A percentile compares a stretch with the other conserved stretches of the same genome.
Conservation (phyloP, 257 asterid genomes). For the Rehmannia glutinosa region DNA sequence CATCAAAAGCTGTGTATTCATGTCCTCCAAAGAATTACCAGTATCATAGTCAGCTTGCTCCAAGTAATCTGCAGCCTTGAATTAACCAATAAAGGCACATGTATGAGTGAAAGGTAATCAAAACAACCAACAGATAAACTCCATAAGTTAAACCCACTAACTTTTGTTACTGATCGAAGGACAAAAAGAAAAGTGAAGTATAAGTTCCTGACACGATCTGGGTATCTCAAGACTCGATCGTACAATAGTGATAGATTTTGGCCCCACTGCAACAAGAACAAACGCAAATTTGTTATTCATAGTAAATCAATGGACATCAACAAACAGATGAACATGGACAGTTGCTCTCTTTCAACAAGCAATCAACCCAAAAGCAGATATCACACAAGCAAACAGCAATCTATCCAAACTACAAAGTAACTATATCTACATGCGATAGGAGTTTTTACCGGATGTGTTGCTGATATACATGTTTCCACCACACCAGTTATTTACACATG, state of each 20-base stretch:
- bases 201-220: conserved; percentile 61
- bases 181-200: conserved; percentile 71
- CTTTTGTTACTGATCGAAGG: conserved; percentile 61
- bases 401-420: not conserved
- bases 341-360: no score
- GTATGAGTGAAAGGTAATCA: not conserved
- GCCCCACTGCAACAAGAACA: conserved; percentile 53
- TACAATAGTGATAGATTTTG: conserved; percentile 50
- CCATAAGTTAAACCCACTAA: conserved; percentile 26
- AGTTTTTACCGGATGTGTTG: not conserved
- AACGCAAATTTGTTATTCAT: not conserved
- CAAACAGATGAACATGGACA: not conserved
- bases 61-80: conserved; percentile 61
- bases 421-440: not conserved
- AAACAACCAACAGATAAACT: not conserved
- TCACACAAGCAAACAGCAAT: no score
- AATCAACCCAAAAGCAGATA: no score
- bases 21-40: conserved; percentile 54
- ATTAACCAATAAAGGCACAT: conserved; percentile 5
- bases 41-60: conserved; percentile 66
- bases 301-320: not conserved
- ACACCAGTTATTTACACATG: not conserved
- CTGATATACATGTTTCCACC: not conserved
- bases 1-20: conserved; percentile 39
- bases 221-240: conserved; percentile 56